Base-by-base conservation (phyloP, 768 basidiomycete species). In the Russula sp. region DNA sequence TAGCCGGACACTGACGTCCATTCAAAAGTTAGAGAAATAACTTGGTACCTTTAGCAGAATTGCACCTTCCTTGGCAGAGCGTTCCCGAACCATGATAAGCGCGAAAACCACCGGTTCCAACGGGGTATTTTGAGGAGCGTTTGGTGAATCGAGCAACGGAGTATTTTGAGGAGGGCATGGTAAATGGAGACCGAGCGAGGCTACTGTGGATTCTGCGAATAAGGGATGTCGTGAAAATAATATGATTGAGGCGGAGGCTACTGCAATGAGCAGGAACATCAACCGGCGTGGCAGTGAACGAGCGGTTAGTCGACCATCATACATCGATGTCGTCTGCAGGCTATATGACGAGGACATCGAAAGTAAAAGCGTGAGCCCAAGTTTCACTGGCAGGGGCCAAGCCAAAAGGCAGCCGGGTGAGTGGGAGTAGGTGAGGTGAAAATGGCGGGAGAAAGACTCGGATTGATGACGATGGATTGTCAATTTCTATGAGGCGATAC, bases 31-130 rank as follows among this genome's bases (percentile, higher is more conserved):
- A 34, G 7, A 18, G 22, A 61, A 14, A 16, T 1, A 6, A 40
- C 38, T 36, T 30, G 34, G 7, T 44, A 67, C 68, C 68, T 69
- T 69, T 5, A 69, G n/a, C 14, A 69, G 26, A 11, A 69, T 32
- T 6, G 68, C 68, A 14, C 68, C 68, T 50, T 69, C 68, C 24
- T 30, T 64, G 16, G 68, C 68, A 2, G 68, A 69, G 11, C 22
- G 4, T 22, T 61, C 58, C 8, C 52, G 58, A 55, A 38, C 61
- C 62, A 69, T 67, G 40, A 69, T 22, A 16, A 69, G 66, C 18
- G 66, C 54, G 34, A 69, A 69, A 24, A 58, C 59, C 26, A 69
- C 59, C 0, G 62, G 68, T 30, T 63, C 56, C 11, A 18, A 9
- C n/a, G n/a, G n/a, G n/a, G n/a, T n/a, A n/a, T n/a, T n/a, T n/a